phyloP scores from a whole-genome alignment of 805 yeast species.

The Candida nanaspora region DNA sequence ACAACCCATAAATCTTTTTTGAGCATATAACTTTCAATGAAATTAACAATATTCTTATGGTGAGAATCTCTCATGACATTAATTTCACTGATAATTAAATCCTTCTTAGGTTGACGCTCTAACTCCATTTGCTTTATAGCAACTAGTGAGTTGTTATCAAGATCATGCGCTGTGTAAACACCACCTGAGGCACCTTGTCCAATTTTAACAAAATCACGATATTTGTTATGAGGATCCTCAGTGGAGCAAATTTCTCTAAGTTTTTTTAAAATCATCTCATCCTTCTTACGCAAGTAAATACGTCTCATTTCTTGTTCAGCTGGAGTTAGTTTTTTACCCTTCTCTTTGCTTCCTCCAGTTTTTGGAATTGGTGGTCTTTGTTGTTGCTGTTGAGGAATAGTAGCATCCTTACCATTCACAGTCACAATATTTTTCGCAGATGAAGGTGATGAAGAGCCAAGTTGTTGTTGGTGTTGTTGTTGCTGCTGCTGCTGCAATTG shows the following conservation, averaged over 20 bases:
- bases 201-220: slow-evolving; percentile 66
- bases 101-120: slow-evolving; percentile 93
- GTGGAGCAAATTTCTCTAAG: slow-evolving; percentile 71
- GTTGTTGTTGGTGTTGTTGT: not conserved
- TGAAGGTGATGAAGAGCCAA: not conserved
- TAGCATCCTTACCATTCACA: too few species aligned
- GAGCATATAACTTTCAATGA: slow-evolving; percentile 74
- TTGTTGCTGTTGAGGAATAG: too few species aligned
- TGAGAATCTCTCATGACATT: slow-evolving; percentile 89
- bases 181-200: slow-evolving; percentile 99
- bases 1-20: slow-evolving; percentile 90
- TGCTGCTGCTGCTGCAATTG: not conserved
- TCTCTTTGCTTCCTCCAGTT: slow-evolving; percentile 10
- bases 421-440: too few species aligned
- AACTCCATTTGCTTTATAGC: slow-evolving; percentile 97
- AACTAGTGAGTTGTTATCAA: slow-evolving; percentile 49
- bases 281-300: slow-evolving; percentile 57
- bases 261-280: slow-evolving; percentile 64
- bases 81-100: slow-evolving; percentile 89
- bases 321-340: slow-evolving; percentile 39
- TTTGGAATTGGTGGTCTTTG: slow-evolving; percentile 25
- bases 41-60: slow-evolving; percentile 91
- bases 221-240: slow-evolving; percentile 74
- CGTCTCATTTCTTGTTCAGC: slow-evolving; percentile 57
- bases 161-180: slow-evolving; percentile 80